These are phyloP conservation scores for Beauveria sp. DNA, from an alignment of 2,329 filamentous ascomycete genomes.

Conservation along the genomic window DNA sequence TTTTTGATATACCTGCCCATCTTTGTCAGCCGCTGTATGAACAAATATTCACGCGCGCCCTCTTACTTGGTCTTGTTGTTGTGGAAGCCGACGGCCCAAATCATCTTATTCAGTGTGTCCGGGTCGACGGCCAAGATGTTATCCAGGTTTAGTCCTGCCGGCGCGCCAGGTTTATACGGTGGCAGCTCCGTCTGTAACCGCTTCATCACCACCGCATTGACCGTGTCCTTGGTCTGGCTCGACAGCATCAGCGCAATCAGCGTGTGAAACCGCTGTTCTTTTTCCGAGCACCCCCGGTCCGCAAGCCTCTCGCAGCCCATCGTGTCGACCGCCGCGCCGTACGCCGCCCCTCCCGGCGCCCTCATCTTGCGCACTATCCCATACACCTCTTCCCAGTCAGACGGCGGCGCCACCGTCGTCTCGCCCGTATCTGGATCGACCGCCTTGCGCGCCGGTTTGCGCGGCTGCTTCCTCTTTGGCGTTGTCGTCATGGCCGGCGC, in stretches of 20 bases:
- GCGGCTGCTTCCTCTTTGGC: slow-evolving; percentile 21
- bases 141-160: slow-evolving; percentile 58
- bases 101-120: slow-evolving; percentile 60
- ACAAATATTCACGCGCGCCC: neutral
- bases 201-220: slow-evolving; percentile 76
- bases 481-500: slow-evolving; percentile 33
- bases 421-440: slow-evolving; percentile 33
- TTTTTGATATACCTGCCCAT: slow-evolving; percentile 56
- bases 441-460: slow-evolving; percentile 41
- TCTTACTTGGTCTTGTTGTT: slow-evolving; percentile 80
- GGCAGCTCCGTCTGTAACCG: slow-evolving; percentile 68
- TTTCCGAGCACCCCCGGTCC: slow-evolving; percentile 37
- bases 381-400: slow-evolving; percentile 82
- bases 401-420: slow-evolving; percentile 48
- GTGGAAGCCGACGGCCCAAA: slow-evolving; percentile 83
- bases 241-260: slow-evolving; percentile 84
- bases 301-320: slow-evolving; percentile 89
- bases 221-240: slow-evolving; percentile 88
- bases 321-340: slow-evolving; percentile 85
- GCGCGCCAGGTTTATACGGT: slow-evolving; percentile 36
- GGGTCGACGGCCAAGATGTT: slow-evolving; percentile 69
- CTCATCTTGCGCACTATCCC: slow-evolving; percentile 70
- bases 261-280: slow-evolving; percentile 71
- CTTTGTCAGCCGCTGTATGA: neutral
- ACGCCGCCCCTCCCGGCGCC: slow-evolving; percentile 41